phyloP scores from a whole-genome alignment of 768 basidiomycete species.

The Coprinopsis cinerea region DNA sequence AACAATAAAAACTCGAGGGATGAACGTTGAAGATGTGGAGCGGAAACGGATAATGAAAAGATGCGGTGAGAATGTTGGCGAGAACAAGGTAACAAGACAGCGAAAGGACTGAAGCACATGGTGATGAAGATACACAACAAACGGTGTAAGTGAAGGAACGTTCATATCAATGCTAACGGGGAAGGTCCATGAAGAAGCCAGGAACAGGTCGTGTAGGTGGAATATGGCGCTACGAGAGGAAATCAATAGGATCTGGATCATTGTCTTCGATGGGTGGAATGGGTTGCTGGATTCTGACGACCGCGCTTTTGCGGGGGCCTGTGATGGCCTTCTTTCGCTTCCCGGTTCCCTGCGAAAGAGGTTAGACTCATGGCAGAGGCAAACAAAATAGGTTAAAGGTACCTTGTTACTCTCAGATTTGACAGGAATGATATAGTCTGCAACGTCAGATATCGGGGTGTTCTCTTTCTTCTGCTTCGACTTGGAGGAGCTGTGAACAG shows the following conservation, averaged over 20 bases:
- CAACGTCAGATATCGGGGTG: neutral
- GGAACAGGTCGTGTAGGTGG: too few species aligned
- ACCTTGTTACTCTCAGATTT: slow-evolving; percentile 1
- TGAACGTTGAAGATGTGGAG: too few species aligned
- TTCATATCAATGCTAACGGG: too few species aligned
- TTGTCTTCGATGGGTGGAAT: slow-evolving; percentile 2
- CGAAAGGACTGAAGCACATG: too few species aligned
- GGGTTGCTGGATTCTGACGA: neutral
- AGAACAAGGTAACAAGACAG: too few species aligned
- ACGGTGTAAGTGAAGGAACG: too few species aligned
- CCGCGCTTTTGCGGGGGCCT: neutral
- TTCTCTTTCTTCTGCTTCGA: neutral
- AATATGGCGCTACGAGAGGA: slow-evolving; percentile 1
- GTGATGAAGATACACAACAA: too few species aligned
- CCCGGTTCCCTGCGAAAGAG: neutral
- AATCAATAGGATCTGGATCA: neutral
- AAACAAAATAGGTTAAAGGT: neutral
- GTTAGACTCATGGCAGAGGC: too few species aligned
- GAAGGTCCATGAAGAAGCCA: too few species aligned
- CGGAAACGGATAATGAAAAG: too few species aligned
- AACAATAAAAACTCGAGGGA: too few species aligned
- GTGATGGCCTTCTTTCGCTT: neutral
- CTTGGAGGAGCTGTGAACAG: neutral
- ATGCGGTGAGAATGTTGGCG: too few species aligned
- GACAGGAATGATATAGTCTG: neutral